phyloP scores from a whole-genome alignment of 2,329 filamentous ascomycete species.

The Diaporthe citriasiana region DNA sequence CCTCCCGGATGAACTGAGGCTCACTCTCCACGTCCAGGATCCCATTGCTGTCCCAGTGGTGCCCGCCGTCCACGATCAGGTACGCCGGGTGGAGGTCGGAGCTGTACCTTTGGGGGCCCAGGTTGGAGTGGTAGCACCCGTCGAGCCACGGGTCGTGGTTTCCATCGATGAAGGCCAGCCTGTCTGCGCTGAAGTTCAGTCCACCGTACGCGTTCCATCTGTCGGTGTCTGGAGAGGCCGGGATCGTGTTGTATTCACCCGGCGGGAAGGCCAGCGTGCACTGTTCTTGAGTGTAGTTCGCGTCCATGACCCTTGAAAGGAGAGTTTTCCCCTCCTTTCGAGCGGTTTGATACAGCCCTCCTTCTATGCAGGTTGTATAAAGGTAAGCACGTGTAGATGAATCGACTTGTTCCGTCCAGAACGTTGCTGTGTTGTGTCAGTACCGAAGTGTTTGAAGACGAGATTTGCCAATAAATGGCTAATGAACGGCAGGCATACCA shows the following conservation, averaged over 20 bases:
- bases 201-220: constrained; percentile 62
- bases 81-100: constrained; percentile 62
- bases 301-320: constrained; percentile 61
- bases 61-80: constrained; percentile 64
- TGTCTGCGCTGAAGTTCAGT: constrained; percentile 59
- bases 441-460: too few species aligned
- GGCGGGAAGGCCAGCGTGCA: constrained; percentile 67
- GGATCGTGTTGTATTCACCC: constrained; percentile 60
- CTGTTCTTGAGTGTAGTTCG: constrained; percentile 68
- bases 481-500: background rate
- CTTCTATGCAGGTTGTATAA: constrained; percentile 64
- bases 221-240: constrained; percentile 57
- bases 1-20: constrained; percentile 65
- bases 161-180: constrained; percentile 66
- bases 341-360: constrained; percentile 64
- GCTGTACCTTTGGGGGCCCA: constrained; percentile 54
- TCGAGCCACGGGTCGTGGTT: constrained; percentile 66
- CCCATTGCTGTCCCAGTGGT: constrained; percentile 65
- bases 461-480: constrained; percentile 32
- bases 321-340: constrained; percentile 59
- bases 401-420: constrained; percentile 60
- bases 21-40: constrained; percentile 58
- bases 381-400: constrained; percentile 59
- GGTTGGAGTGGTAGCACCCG: constrained; percentile 63
- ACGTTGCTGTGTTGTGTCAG: constrained; percentile 51